A percentile compares a stretch with the other conserved stretches of the same genome.
Evolutionary conservation across 345 rosid species (phyloP).

Genomic region (Salix viminalis): DNA sequence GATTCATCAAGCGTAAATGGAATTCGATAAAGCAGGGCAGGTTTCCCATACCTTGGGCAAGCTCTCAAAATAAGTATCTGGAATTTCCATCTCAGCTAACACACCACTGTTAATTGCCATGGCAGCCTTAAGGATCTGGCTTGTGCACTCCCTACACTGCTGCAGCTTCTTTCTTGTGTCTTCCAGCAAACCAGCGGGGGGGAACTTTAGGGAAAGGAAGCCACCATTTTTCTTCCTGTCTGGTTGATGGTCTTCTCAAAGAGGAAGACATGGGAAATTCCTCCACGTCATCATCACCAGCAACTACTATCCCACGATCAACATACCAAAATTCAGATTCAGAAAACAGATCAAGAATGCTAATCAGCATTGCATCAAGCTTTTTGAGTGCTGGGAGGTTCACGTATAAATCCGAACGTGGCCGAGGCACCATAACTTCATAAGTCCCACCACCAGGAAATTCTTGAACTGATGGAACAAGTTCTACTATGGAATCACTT

Average conservation of each 20-base stretch:
- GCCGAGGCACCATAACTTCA: constrained; percentile 27
- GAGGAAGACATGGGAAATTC: neutral
- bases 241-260: constrained; percentile 6
- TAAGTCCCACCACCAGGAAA: constrained; percentile 24
- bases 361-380: constrained; percentile 25
- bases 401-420: constrained; percentile 22
- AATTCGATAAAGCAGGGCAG: neutral
- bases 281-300: constrained; percentile 3
- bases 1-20: neutral
- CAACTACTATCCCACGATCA: constrained; percentile 17
- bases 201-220: constrained; percentile 28
- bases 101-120: constrained; percentile 22
- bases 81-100: constrained; percentile 26
- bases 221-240: constrained; percentile 31
- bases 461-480: constrained; percentile 23
- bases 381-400: constrained; percentile 32
- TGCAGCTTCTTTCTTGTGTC: constrained; percentile 18
- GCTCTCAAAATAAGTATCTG: constrained; percentile 18
- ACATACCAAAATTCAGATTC: constrained; percentile 23
- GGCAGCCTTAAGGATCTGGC: constrained; percentile 30
- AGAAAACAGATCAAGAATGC: constrained; percentile 22
- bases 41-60: constrained; percentile 24
- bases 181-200: constrained; percentile 14
- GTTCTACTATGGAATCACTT: constrained; percentile 30
- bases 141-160: constrained; percentile 25